Percentiles rank a stretch among this genome's conserved stretches.
Conservation (phyloP, 2,329 filamentous ascomycete genomes). For the Cercospora beticola region DNA sequence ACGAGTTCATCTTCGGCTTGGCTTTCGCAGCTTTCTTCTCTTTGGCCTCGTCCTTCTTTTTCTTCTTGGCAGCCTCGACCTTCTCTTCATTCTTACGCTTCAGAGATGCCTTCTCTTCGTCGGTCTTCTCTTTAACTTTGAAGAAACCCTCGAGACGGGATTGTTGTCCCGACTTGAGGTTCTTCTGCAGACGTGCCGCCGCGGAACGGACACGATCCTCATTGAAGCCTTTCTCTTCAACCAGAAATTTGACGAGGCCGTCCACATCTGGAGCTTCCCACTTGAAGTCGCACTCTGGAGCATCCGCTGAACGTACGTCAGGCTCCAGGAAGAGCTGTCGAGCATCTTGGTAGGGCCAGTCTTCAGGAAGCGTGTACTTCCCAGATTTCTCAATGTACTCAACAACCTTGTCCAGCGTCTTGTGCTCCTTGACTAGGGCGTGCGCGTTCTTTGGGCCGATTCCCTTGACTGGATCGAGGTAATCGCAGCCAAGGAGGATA, state of each 20-base stretch:
- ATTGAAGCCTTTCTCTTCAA: constrained; percentile 92
- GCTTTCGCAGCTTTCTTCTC: constrained; percentile 89
- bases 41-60: constrained; percentile 89
- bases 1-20: constrained; percentile 60
- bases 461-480: constrained; percentile 94
- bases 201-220: constrained; percentile 86
- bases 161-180: constrained; percentile 86
- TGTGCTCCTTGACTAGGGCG: constrained; percentile 91
- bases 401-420: constrained; percentile 81
- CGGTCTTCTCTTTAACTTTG: constrained; percentile 85
- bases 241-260: constrained; percentile 83
- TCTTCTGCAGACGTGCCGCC: constrained; percentile 79
- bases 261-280: constrained; percentile 94
- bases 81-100: constrained; percentile 96
- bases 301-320: constrained; percentile 78
- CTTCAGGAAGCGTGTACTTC: constrained; percentile 85
- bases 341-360: constrained; percentile 93
- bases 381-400: constrained; percentile 73
- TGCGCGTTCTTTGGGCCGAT: constrained; percentile 88
- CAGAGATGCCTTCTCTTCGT: constrained; percentile 75
- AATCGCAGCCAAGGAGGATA: constrained; percentile 95
- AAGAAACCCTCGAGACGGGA: constrained; percentile 94
- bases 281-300: constrained; percentile 91
- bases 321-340: constrained; percentile 89
- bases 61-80: constrained; percentile 90